These are phyloP conservation scores for Fusarium buharicum DNA, from an alignment of 2,329 filamentous ascomycete species.

Conservation along the genomic window DNA sequence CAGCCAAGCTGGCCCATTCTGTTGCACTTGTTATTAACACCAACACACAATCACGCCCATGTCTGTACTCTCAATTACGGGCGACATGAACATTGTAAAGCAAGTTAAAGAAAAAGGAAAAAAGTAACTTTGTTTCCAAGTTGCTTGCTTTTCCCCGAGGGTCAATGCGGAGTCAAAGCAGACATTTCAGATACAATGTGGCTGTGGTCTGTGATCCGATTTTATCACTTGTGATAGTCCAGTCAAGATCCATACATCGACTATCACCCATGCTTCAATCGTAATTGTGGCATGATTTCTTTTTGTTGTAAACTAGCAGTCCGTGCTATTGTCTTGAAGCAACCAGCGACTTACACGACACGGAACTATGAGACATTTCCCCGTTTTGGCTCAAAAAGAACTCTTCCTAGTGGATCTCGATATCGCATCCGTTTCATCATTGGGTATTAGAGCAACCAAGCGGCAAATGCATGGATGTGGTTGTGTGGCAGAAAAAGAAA, in stretches of 20 bases:
- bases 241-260: slow-evolving; percentile 7
- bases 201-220: slow-evolving; percentile 21
- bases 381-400: not conserved
- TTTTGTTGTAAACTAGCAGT: slow-evolving; percentile 8
- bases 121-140: slow-evolving; percentile 7
- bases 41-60: not conserved
- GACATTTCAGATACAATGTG: slow-evolving; percentile 2
- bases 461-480: not conserved
- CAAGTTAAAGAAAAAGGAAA: slow-evolving; percentile 4
- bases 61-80: no score
- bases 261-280: not conserved
- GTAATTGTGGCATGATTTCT: slow-evolving; percentile 9
- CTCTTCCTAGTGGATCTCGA: slow-evolving; percentile 11
- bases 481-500: slow-evolving; percentile 1
- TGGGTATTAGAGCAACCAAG: not conserved
- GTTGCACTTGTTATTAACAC: not conserved
- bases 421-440: slow-evolving; percentile 1
- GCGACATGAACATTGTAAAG: no score
- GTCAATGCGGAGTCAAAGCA: no score
- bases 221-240: slow-evolving; percentile 36
- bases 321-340: slow-evolving; percentile 3
- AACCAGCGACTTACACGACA: slow-evolving; percentile 11
- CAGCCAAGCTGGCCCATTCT: not conserved
- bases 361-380: slow-evolving; percentile 10
- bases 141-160: no score